These are phyloP conservation scores for Alternaria postmessia DNA, from an alignment of 2,329 filamentous ascomycete genomes.

Conservation along the genomic window DNA sequence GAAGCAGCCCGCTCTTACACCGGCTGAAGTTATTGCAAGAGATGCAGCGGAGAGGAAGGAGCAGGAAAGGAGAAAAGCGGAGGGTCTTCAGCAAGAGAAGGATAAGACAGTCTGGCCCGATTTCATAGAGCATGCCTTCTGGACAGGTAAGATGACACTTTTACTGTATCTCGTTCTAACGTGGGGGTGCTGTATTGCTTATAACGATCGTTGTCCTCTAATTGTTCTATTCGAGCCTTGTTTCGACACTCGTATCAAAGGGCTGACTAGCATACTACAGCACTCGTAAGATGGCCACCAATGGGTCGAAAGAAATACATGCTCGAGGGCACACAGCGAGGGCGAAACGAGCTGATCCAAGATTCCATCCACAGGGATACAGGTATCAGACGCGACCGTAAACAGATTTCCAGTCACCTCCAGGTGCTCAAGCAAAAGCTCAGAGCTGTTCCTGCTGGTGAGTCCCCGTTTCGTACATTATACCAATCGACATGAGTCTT, in stretches of 20 bases:
- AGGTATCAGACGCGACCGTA: slow-evolving; percentile 61
- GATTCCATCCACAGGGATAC: slow-evolving; percentile 65
- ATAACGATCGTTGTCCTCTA: background rate
- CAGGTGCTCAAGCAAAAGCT: slow-evolving; percentile 68
- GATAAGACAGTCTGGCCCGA: slow-evolving; percentile 57
- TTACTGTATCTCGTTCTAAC: background rate
- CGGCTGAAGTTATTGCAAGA: slow-evolving; percentile 27
- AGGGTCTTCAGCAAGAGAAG: slow-evolving; percentile 40
- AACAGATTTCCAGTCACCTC: slow-evolving; percentile 71
- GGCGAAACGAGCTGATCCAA: slow-evolving; percentile 69
- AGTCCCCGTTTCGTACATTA: slow-evolving; percentile 32
- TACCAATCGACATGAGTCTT: background rate
- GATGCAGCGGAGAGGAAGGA: slow-evolving; percentile 29
- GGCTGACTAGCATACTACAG: slow-evolving; percentile 15
- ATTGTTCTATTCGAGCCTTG: background rate
- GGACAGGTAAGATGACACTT: slow-evolving; percentile 50
- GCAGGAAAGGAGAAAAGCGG: slow-evolving; percentile 17
- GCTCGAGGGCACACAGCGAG: slow-evolving; percentile 61
- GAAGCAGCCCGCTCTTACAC: slow-evolving; percentile 46
- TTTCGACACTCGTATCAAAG: background rate
- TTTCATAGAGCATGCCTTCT: slow-evolving; percentile 58
- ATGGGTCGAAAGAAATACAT: slow-evolving; percentile 65
- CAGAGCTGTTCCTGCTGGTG: slow-evolving; percentile 61
- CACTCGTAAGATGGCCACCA: slow-evolving; percentile 61
- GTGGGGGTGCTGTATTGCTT: background rate